Evolutionary conservation across 495 filamentous ascomycete genomes (phyloP), one percentile per base, ranked within the genome.

Genomic region (Xylaria bambusicola): DNA sequence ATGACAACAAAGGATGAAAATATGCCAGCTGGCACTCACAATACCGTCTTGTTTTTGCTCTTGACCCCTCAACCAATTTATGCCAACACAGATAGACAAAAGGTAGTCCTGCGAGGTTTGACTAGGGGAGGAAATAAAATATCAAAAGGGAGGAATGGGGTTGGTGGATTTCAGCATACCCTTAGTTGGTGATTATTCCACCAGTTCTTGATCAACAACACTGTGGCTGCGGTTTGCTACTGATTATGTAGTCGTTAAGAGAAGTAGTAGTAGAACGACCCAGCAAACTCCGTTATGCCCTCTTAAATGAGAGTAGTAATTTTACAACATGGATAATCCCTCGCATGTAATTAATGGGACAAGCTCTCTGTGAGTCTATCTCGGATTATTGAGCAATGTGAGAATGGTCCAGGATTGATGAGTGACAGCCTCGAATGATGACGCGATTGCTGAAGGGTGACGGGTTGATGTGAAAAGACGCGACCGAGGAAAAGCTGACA

Each of bases 131-230:
- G 23, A 50, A 46, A 7, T 13, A 50, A 58, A 18, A 50, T 48
- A n/a, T n/a, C n/a, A n/a, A 24, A 40, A 54, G 53, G 52, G 38
- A 52, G 50, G 40, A 42, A 55, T 54, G 62, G 48, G 47, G 26
- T 71, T 62, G 65, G 63, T 71, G 68, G 67, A 68, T 64, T 68
- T 62, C 56, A 35, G 67, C 68, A 70, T 70, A 70, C 68, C 68
- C 68, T 70, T 56, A 50, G 58, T 53, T 38, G 49, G 54, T 20
- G 41, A 46, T 62, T 67, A 65, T 52, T 53, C 52, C n/a, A n/a
- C 53, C 52, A 58, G 47, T 36, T 35, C 51, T 55, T 52, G 53
- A 58, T 56, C 44, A 57, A 49, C 60, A 21, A 38, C 63, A 31
- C 47, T 61, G 49, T 15, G 53, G 57, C 46, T 66, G 66, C 45